Evolutionary conservation across 169 alveolate species (phyloP).

Genomic region (Plasmodium fragile): DNA sequence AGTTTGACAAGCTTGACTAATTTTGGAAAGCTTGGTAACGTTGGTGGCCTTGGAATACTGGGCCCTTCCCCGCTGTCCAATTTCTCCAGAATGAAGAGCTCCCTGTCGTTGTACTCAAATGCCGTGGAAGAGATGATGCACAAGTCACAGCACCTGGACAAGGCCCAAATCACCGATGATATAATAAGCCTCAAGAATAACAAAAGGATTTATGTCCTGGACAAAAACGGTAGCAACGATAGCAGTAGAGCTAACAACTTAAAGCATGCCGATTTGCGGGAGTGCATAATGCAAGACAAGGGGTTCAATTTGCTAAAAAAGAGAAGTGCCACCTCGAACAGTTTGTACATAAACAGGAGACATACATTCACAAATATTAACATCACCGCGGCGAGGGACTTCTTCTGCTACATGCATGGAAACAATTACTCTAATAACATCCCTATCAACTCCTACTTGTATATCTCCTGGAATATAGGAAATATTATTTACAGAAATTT

Average conservation of each 20-base stretch:
- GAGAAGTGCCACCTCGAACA: conserved; percentile 47
- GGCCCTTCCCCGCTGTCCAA: not conserved
- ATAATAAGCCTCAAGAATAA: conserved; percentile 7
- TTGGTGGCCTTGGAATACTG: not conserved
- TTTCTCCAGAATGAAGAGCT: not conserved
- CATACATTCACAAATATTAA: conserved; percentile 66
- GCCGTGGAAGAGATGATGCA: conserved; percentile 15
- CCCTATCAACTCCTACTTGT: conserved; percentile 75
- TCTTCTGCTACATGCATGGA: conserved; percentile 76
- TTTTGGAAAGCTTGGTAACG: not conserved
- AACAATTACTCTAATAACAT: conserved; percentile 75
- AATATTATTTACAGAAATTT: conserved; percentile 82
- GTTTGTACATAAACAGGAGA: conserved; percentile 33
- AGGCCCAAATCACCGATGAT: conserved; percentile 14
- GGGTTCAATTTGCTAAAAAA: conserved; percentile 56
- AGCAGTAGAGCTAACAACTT: not conserved
- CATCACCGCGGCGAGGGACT: conserved; percentile 60
- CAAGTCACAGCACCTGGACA: not conserved
- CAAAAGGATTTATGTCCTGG: not conserved
- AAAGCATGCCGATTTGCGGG: conserved; percentile 2
- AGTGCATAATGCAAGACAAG: conserved; percentile 18
- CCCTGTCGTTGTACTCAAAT: conserved; percentile 30
- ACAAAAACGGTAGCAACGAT: not conserved
- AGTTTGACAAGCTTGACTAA: not conserved
- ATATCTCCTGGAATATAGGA: conserved; percentile 87